Base-by-base conservation (phyloP, 2,329 filamentous ascomycete species). In the Leptodontidium sp. region DNA sequence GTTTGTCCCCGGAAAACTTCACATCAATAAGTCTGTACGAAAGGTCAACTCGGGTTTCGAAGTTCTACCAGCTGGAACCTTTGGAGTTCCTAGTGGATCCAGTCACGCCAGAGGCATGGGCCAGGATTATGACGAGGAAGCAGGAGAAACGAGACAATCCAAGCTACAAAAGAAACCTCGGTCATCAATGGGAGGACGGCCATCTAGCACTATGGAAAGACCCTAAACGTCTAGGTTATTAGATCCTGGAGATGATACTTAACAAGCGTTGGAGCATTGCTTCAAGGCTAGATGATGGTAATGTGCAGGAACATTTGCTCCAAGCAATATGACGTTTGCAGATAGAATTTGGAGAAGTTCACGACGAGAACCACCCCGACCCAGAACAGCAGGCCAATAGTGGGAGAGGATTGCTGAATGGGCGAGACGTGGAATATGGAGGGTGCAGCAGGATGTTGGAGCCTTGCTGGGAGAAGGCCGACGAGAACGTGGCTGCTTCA, bases 121-220 rank as follows among this genome's bases (percentile, higher is more conserved):
- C 5, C n/a, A 68, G 45, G 71, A 68, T 43, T 35, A 57, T 15
- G 70, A 75, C 29, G 65, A 73, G 9, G 69, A 72, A 2, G 52
- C 68, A 6, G 70, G 68, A 17, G 72, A 75, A 8, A 73, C 77
- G 73, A 79, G 79, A 67, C 76, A 79, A 53, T 79, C 80, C 6
- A 80, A 79, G 68, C 77, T 83, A 2, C 81, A 82, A 68, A 84
- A 83, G 77, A 82, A 81, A 66, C 65, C 67, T 70, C 76, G 79
- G 24, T 76, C 47, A 24, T 75, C 72, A 26, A 70, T 70, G 47
- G 52, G 67, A 15, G 49, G 66, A 24, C 64, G 70, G n/a, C 43
- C 67, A 9, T 72, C 73, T 49, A 65, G 64, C 17, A 62, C 64
- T 29, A 35, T 47, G 24, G 68, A 74, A 6, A 58, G 61, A 21